phyloP scores from a whole-genome alignment of 73 alveolate species.

The Paraurostyla sp. region DNA sequence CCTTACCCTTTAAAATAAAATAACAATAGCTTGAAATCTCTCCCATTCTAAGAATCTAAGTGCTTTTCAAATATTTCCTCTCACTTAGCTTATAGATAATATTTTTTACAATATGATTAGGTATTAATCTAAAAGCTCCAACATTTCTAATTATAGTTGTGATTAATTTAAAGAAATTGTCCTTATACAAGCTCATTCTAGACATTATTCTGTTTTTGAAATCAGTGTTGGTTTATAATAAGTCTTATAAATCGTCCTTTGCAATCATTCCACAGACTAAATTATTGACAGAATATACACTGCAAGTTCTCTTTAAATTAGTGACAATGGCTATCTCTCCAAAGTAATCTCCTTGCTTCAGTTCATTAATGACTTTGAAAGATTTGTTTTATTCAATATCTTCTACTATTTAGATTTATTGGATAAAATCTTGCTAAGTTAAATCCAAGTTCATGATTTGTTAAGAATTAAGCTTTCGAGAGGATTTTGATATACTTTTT shows the following conservation, averaged over 20 bases:
- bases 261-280: conserved; percentile 60
- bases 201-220: conserved; percentile 5
- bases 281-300: conserved; percentile 57
- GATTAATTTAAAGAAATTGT: conserved; percentile 38
- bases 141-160: conserved; percentile 49
- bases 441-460: not conserved
- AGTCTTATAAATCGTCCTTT: conserved; percentile 15
- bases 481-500: not conserved
- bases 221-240: conserved; percentile 38
- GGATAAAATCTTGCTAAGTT: not conserved
- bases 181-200: conserved; percentile 62
- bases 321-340: conserved; percentile 70
- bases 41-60: conserved; percentile 1
- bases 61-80: not conserved
- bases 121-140: conserved; percentile 36
- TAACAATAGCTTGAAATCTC: not conserved
- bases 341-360: conserved; percentile 65
- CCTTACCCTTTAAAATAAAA: conserved; percentile 7
- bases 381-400: not conserved
- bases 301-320: conserved; percentile 61
- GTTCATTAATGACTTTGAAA: conserved; percentile 49
- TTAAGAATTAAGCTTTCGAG: not conserved
- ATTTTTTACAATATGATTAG: conserved; percentile 40
- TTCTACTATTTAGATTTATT: no score
- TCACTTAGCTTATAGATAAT: conserved; percentile 22